These are phyloP conservation scores for Ramularia collo-cygni DNA, from an alignment of 2,329 filamentous ascomycete genomes.

Conservation along the genomic window DNA sequence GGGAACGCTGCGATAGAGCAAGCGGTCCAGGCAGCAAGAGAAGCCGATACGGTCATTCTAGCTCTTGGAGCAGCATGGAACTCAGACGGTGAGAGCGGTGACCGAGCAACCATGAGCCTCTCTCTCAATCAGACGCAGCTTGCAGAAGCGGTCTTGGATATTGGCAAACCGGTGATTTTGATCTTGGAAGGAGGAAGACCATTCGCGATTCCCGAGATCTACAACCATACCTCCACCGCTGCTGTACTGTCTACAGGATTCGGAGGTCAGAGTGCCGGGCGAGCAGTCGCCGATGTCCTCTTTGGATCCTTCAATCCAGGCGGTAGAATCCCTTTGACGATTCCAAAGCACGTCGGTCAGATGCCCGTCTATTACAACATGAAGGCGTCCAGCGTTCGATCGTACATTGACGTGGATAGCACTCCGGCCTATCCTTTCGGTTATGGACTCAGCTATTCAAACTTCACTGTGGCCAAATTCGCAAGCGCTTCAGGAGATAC, in stretches of 20 bases:
- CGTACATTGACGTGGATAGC: constrained; percentile 7
- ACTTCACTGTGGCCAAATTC: constrained; percentile 3
- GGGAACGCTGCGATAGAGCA: constrained; percentile 6
- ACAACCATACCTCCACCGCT: constrained; percentile 6
- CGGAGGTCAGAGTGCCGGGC: constrained; percentile 9
- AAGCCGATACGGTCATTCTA: constrained; percentile 8
- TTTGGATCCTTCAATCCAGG: constrained; percentile 12
- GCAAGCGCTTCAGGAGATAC: background rate
- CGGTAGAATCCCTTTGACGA: constrained; percentile 7
- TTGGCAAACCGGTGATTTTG: constrained; percentile 8
- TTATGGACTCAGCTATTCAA: constrained; percentile 9
- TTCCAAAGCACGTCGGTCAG: constrained; percentile 10
- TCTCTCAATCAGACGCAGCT: constrained; percentile 12
- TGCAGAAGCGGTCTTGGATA: constrained; percentile 4
- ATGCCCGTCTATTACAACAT: constrained; percentile 13
- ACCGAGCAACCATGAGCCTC: constrained; percentile 11
- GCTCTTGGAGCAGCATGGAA: constrained; percentile 11
- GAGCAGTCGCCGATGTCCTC: constrained; percentile 9
- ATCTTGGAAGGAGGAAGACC: constrained; percentile 12
- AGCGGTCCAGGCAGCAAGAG: constrained; percentile 5
- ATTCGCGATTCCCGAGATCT: constrained; percentile 11
- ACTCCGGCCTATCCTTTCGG: constrained; percentile 12
- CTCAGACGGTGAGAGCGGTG: constrained; percentile 13
- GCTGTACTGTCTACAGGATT: constrained; percentile 12
- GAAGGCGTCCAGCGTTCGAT: constrained; percentile 4